Base-by-base conservation (phyloP, 2,329 filamentous ascomycete species). In the Hypoxylon sp. region DNA sequence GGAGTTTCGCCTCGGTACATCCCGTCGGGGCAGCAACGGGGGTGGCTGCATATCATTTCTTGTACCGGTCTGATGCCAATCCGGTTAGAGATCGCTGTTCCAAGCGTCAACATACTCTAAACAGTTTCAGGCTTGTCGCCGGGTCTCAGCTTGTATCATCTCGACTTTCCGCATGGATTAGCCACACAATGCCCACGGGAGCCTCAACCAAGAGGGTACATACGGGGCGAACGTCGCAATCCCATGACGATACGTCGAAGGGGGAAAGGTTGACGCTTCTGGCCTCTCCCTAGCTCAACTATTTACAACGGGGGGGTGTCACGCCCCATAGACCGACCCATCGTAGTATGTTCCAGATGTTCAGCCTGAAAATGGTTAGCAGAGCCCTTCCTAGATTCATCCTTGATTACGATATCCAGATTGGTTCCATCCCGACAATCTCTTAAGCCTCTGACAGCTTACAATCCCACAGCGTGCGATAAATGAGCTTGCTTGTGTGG, bases 101-200 rank as follows among this genome's bases (percentile, higher is more conserved):
- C 35, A 35, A 51, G 56, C 50, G 55, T 64, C 58, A 61, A 63
- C 53, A 56, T 55, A 46, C 60, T 59, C 59, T 57, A 60, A 63
- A 60, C 59, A 62, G 71, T 76, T 74, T 74, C 72, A 74, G 67
- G 67, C 67, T 63, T 64, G 62, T 66, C 68, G 56, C 61, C 59
- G 55, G 69, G 73, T 75, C 69, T 75, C 72, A 75, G 69, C 62
- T 65, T 46, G 30, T 52, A 49, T 51, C 50, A 42, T 46, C 16
- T 47, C 44, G 38, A 25, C 26, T n/a, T n/a, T n/a, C n/a, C n/a
- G n/a, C n/a, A n/a, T n/a, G 21, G 30, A 19, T 35, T 29, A 11
- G 17, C 17, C 21, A 25, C 21, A 25, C 9, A 25, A 25, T 25
- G 9, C 21, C 21, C 9, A 25, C 21, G 9, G 26, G 48, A 57